These are phyloP conservation scores for Spatholobus suberectus DNA, from an alignment of 306 rosid genomes.

Conservation along the genomic window DNA sequence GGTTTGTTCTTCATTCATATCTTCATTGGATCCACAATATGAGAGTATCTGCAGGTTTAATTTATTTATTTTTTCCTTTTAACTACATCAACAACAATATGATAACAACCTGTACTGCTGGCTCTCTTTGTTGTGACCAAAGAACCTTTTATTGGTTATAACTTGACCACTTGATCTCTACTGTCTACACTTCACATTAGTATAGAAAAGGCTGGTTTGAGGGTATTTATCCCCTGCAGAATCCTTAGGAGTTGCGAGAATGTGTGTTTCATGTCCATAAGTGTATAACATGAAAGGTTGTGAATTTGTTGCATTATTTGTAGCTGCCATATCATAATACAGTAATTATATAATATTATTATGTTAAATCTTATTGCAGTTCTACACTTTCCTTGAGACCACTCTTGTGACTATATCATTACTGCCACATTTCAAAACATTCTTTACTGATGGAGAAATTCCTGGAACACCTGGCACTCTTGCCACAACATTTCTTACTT, in stretches of 20 bases:
- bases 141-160: background rate
- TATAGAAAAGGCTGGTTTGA: background rate
- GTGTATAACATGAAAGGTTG: background rate
- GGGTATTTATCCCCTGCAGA: background rate
- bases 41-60: background rate
- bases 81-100: background rate
- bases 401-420: conserved; percentile 71
- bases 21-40: background rate
- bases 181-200: background rate
- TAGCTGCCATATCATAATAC: background rate
- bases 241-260: background rate
- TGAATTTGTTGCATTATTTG: background rate
- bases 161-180: background rate
- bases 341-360: conserved; percentile 8
- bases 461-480: conserved; percentile 79
- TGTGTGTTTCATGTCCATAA: background rate
- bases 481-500: conserved; percentile 81
- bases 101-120: background rate
- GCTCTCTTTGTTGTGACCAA: background rate
- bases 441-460: conserved; percentile 77
- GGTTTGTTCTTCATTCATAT: background rate
- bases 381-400: conserved; percentile 85
- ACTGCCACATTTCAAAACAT: conserved; percentile 69
- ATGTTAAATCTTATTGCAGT: conserved; percentile 51
- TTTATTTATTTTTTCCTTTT: background rate